Evolutionary conservation across 495 filamentous ascomycete genomes (phyloP).

Genomic region (Bombardia bombarda): DNA sequence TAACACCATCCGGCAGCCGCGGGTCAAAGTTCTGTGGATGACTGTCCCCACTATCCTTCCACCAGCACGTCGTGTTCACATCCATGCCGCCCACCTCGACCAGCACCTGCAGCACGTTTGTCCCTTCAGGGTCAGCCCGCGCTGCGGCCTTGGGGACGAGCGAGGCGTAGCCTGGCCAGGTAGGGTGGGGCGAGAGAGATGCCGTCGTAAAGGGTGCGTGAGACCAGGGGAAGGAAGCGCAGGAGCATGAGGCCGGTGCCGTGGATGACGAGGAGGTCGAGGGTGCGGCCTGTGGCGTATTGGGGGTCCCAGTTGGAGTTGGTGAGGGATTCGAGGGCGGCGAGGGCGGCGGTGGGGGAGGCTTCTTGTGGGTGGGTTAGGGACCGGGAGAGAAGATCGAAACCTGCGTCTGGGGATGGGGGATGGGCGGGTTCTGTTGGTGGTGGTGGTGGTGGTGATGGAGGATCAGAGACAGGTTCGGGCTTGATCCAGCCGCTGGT

Average conservation of each 20-base stretch:
- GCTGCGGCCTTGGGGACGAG: background rate
- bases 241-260: background rate
- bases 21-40: background rate
- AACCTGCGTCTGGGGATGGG: background rate
- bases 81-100: background rate
- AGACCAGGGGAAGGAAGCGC: background rate
- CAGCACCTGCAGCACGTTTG: background rate
- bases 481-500: background rate
- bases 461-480: background rate
- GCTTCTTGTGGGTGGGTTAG: no score
- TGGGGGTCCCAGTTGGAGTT: background rate
- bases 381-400: no score
- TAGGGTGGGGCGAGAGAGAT: background rate
- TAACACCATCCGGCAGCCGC: background rate
- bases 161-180: background rate
- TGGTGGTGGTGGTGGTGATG: no score
- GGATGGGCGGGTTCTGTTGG: background rate
- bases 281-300: background rate
- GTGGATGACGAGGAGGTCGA: background rate
- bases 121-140: background rate
- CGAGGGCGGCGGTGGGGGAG: background rate
- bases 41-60: background rate
- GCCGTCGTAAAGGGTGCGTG: background rate
- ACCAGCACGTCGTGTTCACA: background rate
- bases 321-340: background rate